Percentiles rank a stretch among this genome's conserved stretches.
Evolutionary conservation across 73 alveolate species (phyloP).

Genomic region (Tetrahymena thermophila): DNA sequence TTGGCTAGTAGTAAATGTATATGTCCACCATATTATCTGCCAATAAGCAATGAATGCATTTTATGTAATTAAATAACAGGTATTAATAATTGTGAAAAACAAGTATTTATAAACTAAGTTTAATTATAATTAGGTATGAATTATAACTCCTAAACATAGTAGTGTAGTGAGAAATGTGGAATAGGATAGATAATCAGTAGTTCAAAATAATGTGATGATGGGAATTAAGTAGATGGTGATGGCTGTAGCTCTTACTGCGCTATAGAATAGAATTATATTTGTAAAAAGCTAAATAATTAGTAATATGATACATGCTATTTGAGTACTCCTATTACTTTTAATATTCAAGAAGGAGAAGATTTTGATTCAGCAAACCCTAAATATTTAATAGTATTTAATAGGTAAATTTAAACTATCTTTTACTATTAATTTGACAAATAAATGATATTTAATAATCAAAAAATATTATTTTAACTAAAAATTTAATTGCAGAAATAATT

Average conservation of each 20-base stretch:
- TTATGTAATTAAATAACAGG: background rate
- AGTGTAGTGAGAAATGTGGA: slow-evolving; percentile 17
- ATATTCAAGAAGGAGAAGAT: background rate
- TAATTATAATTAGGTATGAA: background rate
- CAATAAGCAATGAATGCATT: background rate
- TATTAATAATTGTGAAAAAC: background rate
- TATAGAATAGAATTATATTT: slow-evolving; percentile 1
- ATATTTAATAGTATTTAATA: background rate
- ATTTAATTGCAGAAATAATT: too few species aligned
- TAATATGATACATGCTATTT: background rate
- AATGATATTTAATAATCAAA: too few species aligned
- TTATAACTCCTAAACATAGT: background rate
- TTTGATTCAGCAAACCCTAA: background rate
- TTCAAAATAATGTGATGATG: slow-evolving; percentile 54
- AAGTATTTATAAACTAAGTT: background rate
- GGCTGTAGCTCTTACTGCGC: slow-evolving; percentile 35
- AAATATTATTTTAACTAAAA: too few species aligned
- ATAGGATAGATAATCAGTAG: slow-evolving; percentile 5
- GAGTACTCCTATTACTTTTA: background rate
- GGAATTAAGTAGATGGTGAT: slow-evolving; percentile 45
- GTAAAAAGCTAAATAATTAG: background rate
- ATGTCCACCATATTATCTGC: background rate
- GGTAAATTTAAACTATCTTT: background rate
- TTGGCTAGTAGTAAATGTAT: background rate
- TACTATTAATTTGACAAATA: too few species aligned